A percentile compares a stretch with the other conserved stretches of the same genome.
Evolutionary conservation across 1,284 basidiomycete genomes (phyloP).

Genomic region (Fomitopsis pinicola): DNA sequence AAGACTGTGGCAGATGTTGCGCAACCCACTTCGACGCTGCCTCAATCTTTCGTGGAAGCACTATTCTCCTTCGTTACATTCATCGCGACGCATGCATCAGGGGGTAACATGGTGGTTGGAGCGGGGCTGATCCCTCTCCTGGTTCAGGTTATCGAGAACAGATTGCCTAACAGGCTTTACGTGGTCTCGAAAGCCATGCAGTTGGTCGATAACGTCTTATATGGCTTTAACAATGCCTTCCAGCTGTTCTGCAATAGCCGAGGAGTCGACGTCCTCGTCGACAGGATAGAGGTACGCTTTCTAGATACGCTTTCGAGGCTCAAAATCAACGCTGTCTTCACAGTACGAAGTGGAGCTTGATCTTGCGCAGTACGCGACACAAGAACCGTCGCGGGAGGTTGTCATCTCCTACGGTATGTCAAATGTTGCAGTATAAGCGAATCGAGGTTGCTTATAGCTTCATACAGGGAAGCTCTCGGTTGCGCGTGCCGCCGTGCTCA

Average conservation of each 20-base stretch:
- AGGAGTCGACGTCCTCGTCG: slow-evolving; percentile 85
- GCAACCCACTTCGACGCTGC: slow-evolving; percentile 59
- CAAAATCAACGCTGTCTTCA: slow-evolving; percentile 2
- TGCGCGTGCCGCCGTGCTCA: slow-evolving; percentile 71
- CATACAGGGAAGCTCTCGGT: slow-evolving; percentile 54
- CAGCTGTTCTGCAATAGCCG: slow-evolving; percentile 82
- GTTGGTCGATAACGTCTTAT: slow-evolving; percentile 89
- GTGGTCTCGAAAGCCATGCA: slow-evolving; percentile 88
- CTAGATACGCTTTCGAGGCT: slow-evolving; percentile 7
- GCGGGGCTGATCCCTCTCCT: slow-evolving; percentile 92
- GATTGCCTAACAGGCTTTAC: slow-evolving; percentile 58
- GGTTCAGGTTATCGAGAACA: slow-evolving; percentile 83
- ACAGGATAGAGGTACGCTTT: slow-evolving; percentile 74
- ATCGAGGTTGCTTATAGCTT: background rate
- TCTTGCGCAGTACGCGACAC: slow-evolving; percentile 50
- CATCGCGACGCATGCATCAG: slow-evolving; percentile 79
- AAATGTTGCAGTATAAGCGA: background rate
- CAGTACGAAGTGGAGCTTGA: slow-evolving; percentile 73
- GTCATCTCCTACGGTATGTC: slow-evolving; percentile 53
- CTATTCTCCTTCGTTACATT: slow-evolving; percentile 86
- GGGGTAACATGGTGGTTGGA: slow-evolving; percentile 93
- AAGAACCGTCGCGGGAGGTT: slow-evolving; percentile 43
- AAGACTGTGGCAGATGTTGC: slow-evolving; percentile 73
- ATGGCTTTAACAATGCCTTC: slow-evolving; percentile 86
- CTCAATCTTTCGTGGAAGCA: slow-evolving; percentile 82